phyloP scores from a whole-genome alignment of 2,329 filamentous ascomycete genomes.

The Tothia fuscella region DNA sequence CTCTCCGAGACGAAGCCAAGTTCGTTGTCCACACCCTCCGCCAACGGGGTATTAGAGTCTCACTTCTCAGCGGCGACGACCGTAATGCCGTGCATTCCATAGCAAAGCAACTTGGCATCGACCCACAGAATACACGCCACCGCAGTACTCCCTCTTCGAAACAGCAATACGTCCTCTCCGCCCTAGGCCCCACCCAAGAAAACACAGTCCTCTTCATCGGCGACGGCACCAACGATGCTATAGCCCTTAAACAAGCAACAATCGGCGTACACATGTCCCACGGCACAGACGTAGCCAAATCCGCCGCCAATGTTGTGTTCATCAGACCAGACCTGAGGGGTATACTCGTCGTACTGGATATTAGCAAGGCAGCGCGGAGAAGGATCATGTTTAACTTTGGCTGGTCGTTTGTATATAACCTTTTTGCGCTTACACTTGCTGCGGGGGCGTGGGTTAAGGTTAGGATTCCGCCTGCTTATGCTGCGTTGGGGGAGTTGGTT shows the following conservation, averaged over 20 bases:
- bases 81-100: slow-evolving; percentile 31
- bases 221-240: slow-evolving; percentile 70
- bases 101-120: slow-evolving; percentile 27
- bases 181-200: slow-evolving; percentile 12
- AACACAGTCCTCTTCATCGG: slow-evolving; percentile 54
- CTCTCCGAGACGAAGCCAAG: slow-evolving; percentile 37
- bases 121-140: slow-evolving; percentile 27
- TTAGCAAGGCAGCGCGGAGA: slow-evolving; percentile 31
- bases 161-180: slow-evolving; percentile 34
- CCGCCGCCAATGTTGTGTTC: slow-evolving; percentile 58
- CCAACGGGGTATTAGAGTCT: slow-evolving; percentile 35
- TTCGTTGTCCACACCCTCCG: slow-evolving; percentile 40
- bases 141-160: slow-evolving; percentile 44
- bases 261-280: slow-evolving; percentile 59
- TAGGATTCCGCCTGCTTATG: slow-evolving; percentile 50
- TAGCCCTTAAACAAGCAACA: slow-evolving; percentile 57
- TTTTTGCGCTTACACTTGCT: slow-evolving; percentile 54
- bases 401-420: slow-evolving; percentile 61
- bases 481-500: slow-evolving; percentile 59
- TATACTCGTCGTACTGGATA: slow-evolving; percentile 45
- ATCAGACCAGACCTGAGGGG: slow-evolving; percentile 44
- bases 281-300: slow-evolving; percentile 50
- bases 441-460: slow-evolving; percentile 51
- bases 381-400: slow-evolving; percentile 51
- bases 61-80: slow-evolving; percentile 48